Conservation (phyloP, 73 alveolate species). For the Tetrahymena malaccensis region DNA sequence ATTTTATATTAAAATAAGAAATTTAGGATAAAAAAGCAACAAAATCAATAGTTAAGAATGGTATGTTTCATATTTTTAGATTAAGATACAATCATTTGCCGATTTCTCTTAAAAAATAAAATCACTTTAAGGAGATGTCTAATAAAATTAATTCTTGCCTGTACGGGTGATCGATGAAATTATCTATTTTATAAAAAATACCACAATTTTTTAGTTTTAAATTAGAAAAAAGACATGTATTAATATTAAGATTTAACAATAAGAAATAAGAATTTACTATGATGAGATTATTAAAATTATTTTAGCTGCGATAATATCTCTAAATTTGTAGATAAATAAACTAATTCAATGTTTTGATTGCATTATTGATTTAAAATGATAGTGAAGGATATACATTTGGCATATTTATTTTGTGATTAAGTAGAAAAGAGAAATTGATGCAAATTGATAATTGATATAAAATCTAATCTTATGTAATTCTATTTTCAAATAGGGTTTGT, state of each 20-base stretch:
- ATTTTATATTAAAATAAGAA: not conserved
- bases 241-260: not conserved
- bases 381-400: not conserved
- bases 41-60: not conserved
- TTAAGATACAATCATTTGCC: not conserved
- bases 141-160: too few relatives aligned
- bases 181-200: too few relatives aligned
- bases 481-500: slow-evolving; percentile 12
- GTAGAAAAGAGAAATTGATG: not conserved
- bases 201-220: too few relatives aligned
- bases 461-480: not conserved
- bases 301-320: too few relatives aligned
- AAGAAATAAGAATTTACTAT: not conserved
- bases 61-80: not conserved
- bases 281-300: not conserved
- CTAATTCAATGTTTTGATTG: not conserved
- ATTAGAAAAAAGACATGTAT: not conserved
- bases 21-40: not conserved
- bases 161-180: not conserved
- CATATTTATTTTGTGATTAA: not conserved
- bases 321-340: too few relatives aligned
- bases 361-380: not conserved
- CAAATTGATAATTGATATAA: not conserved
- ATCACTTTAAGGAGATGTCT: not conserved
- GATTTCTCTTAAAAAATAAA: not conserved